Evolutionary conservation across 73 alveolate genomes (phyloP).

Genomic region (Urostyla sp.): DNA sequence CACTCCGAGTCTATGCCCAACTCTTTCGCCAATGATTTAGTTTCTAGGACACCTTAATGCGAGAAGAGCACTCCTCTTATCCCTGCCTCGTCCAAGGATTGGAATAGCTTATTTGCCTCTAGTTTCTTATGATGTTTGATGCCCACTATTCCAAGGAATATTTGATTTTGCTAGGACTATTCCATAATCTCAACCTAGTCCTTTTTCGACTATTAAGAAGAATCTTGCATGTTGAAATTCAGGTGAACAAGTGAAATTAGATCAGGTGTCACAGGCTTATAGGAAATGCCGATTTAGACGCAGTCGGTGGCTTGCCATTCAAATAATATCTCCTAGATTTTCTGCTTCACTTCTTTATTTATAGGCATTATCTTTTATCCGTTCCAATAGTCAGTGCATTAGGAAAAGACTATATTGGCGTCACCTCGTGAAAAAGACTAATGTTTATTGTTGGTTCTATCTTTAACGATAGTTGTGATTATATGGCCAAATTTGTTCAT

Average conservation of each 20-base stretch:
- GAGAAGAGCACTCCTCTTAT: slow-evolving; percentile 67
- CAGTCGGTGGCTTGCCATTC: slow-evolving; percentile 59
- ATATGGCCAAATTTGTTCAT: slow-evolving; percentile 21
- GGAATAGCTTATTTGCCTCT: slow-evolving; percentile 54
- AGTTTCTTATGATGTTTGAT: slow-evolving; percentile 48
- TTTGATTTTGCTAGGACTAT: slow-evolving; percentile 33
- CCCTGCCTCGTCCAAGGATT: slow-evolving; percentile 59
- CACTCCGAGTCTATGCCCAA: slow-evolving; percentile 68
- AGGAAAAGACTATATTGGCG: slow-evolving; percentile 28
- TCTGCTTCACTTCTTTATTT: background rate
- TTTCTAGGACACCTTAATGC: slow-evolving; percentile 60
- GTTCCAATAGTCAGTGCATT: slow-evolving; percentile 65
- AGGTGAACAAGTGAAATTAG: background rate
- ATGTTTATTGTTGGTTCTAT: slow-evolving; percentile 23
- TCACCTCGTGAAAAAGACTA: slow-evolving; percentile 57
- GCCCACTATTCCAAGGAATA: slow-evolving; percentile 60
- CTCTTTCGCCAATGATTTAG: slow-evolving; percentile 57
- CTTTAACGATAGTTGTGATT: slow-evolving; percentile 33
- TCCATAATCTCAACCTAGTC: slow-evolving; percentile 13
- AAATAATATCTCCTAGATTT: slow-evolving; percentile 41
- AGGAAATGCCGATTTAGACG: slow-evolving; percentile 45
- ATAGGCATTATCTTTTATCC: slow-evolving; percentile 41
- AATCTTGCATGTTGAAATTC: background rate
- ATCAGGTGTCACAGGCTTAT: slow-evolving; percentile 54
- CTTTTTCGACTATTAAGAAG: background rate